Evolutionary conservation across 352 stramenopile genomes (phyloP).

Genomic region (Peronospora destructor): DNA sequence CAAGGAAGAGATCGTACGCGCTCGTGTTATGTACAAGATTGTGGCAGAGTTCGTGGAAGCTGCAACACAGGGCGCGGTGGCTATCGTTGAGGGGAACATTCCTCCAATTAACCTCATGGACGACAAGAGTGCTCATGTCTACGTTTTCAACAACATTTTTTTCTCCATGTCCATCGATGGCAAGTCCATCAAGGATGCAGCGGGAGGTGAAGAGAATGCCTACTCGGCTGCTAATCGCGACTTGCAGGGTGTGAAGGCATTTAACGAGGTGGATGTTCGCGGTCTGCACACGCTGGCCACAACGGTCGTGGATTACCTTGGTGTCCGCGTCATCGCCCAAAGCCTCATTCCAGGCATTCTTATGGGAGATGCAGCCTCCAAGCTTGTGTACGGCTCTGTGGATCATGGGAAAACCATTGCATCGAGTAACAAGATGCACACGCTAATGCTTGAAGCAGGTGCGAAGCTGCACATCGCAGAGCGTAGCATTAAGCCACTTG

Average conservation of each 20-base stretch:
- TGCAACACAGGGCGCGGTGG: constrained; percentile 79
- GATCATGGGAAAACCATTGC: constrained; percentile 87
- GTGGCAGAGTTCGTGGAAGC: constrained; percentile 93
- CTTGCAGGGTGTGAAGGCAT: constrained; percentile 82
- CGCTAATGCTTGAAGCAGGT: constrained; percentile 77
- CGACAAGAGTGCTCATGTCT: constrained; percentile 88
- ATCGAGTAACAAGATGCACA: constrained; percentile 90
- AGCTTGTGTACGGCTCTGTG: constrained; percentile 92
- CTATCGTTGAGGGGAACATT: constrained; percentile 93
- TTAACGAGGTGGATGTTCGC: constrained; percentile 89
- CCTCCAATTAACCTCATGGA: constrained; percentile 95
- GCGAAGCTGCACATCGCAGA: constrained; percentile 87
- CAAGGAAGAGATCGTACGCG: constrained; percentile 88
- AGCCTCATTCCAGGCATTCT: constrained; percentile 94
- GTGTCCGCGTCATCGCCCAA: constrained; percentile 91
- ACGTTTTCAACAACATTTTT: constrained; percentile 98
- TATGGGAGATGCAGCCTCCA: constrained; percentile 91
- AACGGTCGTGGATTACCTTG: constrained; percentile 92
- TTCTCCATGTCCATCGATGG: constrained; percentile 90
- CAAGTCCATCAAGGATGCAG: constrained; percentile 53
- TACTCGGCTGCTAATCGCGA: constrained; percentile 86
- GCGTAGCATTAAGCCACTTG: constrained; percentile 70
- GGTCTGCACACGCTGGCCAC: constrained; percentile 92
- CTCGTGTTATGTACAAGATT: constrained; percentile 92
- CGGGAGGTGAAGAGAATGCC: constrained; percentile 61